A percentile compares a stretch with the other conserved stretches of the same genome.
phyloP scores from a whole-genome alignment of 106 monocot genomes.

The Dioscorea zingiberensis region DNA sequence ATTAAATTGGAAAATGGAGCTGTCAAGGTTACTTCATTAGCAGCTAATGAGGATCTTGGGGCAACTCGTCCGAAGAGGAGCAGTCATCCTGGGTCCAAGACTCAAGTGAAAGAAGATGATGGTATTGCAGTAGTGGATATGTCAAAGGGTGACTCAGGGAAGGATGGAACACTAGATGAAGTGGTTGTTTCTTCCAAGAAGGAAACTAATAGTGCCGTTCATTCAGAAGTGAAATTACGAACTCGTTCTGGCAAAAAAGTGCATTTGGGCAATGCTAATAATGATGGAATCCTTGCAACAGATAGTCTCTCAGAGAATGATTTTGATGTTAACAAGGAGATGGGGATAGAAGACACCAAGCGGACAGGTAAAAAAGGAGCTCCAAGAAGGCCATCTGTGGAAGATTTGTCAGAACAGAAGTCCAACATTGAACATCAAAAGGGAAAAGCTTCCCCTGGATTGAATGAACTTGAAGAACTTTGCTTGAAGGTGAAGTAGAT shows the following conservation, averaged over 20 bases:
- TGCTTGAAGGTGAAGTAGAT: constrained; percentile 29
- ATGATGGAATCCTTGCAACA: constrained; percentile 4
- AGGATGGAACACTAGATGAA: constrained; percentile 8
- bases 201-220: constrained; percentile 21
- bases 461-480: constrained; percentile 17
- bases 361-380: constrained; percentile 10
- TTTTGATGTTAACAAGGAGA: background rate
- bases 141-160: background rate
- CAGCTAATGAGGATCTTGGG: background rate
- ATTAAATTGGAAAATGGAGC: constrained; percentile 1
- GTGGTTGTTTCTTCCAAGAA: constrained; percentile 16
- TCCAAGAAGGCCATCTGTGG: constrained; percentile 4
- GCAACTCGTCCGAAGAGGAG: constrained; percentile 19
- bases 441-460: background rate
- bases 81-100: constrained; percentile 20
- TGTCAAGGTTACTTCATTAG: background rate
- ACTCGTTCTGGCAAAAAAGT: constrained; percentile 23
- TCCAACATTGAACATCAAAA: constrained; percentile 9
- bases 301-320: constrained; percentile 5
- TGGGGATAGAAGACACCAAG: constrained; percentile 6
- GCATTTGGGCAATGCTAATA: constrained; percentile 3
- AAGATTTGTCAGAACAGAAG: constrained; percentile 13
- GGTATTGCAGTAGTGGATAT: background rate
- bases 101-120: background rate
- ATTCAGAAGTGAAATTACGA: constrained; percentile 34